Conservation (phyloP, 768 basidiomycete species). For the Leucosporidium creatinivorum region DNA sequence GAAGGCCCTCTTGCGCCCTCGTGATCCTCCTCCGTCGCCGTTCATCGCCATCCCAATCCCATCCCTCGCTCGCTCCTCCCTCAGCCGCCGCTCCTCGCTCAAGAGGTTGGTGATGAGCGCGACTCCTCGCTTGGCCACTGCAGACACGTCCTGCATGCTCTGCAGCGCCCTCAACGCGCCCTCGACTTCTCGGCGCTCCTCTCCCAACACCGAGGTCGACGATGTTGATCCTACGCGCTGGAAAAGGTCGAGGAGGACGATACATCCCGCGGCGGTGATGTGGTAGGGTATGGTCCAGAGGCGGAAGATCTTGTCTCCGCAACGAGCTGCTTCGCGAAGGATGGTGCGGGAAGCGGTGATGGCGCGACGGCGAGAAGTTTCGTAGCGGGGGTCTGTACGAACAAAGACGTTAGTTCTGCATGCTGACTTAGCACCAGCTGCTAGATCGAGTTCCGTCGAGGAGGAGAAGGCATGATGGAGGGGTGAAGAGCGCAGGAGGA, state of each 20-base stretch:
- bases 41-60: background rate
- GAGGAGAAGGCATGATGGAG: too few relatives aligned
- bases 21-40: too few relatives aligned
- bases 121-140: conserved; percentile 5
- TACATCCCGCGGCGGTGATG: conserved; percentile 7
- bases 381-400: conserved; percentile 1
- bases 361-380: conserved; percentile 3
- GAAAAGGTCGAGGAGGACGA: conserved; percentile 21
- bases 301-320: conserved; percentile 8
- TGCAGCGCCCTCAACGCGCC: background rate
- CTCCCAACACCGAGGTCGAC: background rate
- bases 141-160: background rate
- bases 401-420: too few relatives aligned
- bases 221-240: conserved; percentile 8
- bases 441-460: too few relatives aligned
- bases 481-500: conserved; percentile 13
- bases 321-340: background rate
- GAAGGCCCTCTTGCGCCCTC: too few relatives aligned
- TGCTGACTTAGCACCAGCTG: too few relatives aligned
- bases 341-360: conserved; percentile 6
- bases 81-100: background rate
- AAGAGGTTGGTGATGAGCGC: conserved; percentile 13
- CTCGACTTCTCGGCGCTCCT: conserved; percentile 4
- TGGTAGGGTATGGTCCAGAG: conserved; percentile 38
- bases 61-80: background rate